Base-by-base conservation (phyloP, 768 basidiomycete species). In the Tubosaeta brunneosetosa region DNA sequence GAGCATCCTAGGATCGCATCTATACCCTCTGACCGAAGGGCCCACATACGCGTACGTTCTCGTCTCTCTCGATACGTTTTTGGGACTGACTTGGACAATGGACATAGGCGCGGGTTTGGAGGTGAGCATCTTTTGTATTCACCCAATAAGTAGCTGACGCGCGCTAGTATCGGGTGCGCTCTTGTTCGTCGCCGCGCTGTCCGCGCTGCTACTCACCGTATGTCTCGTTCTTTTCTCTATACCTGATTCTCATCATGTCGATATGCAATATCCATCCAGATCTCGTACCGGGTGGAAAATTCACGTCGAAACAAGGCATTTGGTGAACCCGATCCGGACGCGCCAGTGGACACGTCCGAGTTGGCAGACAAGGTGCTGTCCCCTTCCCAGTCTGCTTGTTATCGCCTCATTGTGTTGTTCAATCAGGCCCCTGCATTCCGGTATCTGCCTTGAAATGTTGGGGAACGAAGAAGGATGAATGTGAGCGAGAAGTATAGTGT, bases 271-370 rank as follows among this genome's bases (percentile, higher is more conserved):
- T 9, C 5, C 22, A 22, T 43, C 6, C 27, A 88, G 86, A 66
- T 78, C 13, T 85, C 84, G 2, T 89, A 85, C 59, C 79, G 80
- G 37, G 58, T 67, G 60, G 85, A 87, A 27, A 89, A 88, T 52
- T 70, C 73, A 5, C 73, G 74, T 14, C 72, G 86, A 37, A 76
- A 88, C 59, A 69, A 65, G 41, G 52, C 69, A 26, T 79, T 82
- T 51, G 86, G 86, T 1, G 73, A 73, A 48, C 77, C 76, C 1
- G 66, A 72, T 47, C 69, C 67, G 8, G 68, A 77, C 52, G 73
- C 71, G 7, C 75, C 70, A 17, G 81, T 88, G 17, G 79, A 88
- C 58, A 86, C 83, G 0, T 73, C 76, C 26, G 78, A 84, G 55
- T 63, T 85, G 7, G 86, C 86, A 1, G 86, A 88, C 61, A 74